phyloP scores from a whole-genome alignment of 768 basidiomycete species.

The Nevesoporus exiguus region DNA sequence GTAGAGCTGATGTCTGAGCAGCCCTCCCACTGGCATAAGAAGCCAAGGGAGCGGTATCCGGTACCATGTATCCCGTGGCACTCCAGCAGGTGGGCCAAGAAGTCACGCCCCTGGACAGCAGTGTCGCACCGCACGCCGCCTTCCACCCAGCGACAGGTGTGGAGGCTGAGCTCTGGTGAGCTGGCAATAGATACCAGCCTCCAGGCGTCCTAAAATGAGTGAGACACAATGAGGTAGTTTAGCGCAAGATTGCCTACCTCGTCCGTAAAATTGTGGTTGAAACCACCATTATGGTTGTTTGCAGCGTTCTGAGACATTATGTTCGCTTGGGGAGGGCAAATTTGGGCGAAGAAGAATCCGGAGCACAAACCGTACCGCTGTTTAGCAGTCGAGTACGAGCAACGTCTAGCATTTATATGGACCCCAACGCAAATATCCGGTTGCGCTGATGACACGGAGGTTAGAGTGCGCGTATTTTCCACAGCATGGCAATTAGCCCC shows the following conservation, averaged over 20 bases:
- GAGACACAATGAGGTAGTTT: not conserved
- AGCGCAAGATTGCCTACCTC: conserved; percentile 26
- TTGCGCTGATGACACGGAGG: not conserved
- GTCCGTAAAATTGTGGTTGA: conserved; percentile 30
- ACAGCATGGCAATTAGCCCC: conserved; percentile 27
- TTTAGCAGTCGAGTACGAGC: not conserved
- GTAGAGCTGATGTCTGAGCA: conserved; percentile 19
- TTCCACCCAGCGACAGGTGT: conserved; percentile 25
- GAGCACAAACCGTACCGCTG: not conserved
- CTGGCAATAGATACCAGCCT: conserved; percentile 26
- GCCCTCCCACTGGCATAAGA: conserved; percentile 24
- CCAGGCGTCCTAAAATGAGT: conserved; percentile 21
- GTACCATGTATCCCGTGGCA: conserved; percentile 17
- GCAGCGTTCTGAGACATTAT: conserved; percentile 20
- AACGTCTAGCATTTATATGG: conserved; percentile 19
- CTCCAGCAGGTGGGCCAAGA: conserved; percentile 19
- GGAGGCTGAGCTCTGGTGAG: conserved; percentile 25
- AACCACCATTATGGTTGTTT: conserved; percentile 19
- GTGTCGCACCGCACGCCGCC: conserved; percentile 9
- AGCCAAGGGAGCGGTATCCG: conserved; percentile 5
- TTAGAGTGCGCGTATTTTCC: not conserved
- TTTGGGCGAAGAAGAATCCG: not conserved
- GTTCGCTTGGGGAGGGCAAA: not conserved
- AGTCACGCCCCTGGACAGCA: conserved; percentile 16
- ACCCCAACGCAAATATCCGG: not conserved